Conservation (phyloP, 257 asterid genomes). For the Solanum medicagineum region DNA sequence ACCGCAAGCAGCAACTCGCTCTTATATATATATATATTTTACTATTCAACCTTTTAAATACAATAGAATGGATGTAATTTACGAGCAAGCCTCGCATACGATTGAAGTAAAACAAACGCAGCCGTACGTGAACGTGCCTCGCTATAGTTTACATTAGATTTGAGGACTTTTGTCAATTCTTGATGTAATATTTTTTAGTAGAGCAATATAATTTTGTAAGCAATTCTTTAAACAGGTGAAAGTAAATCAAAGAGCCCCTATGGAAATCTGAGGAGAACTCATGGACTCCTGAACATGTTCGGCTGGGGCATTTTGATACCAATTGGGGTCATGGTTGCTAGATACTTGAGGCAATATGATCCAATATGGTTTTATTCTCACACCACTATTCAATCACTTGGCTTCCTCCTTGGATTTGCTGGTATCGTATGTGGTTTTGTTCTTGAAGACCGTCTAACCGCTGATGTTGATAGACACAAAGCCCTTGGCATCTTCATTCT, state of each 20-base stretch:
- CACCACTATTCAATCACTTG: conserved; percentile 35
- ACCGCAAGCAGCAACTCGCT: no score
- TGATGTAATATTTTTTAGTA: background rate
- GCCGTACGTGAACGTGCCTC: background rate
- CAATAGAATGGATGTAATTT: background rate
- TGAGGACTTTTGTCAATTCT: background rate
- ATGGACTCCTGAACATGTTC: conserved; percentile 67
- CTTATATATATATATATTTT: no score
- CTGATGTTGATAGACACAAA: conserved; percentile 48
- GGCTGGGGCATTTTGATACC: conserved; percentile 81
- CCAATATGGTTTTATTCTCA: conserved; percentile 86
- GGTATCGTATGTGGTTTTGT: conserved; percentile 65
- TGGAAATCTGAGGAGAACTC: conserved; percentile 37
- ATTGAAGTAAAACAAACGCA: background rate
- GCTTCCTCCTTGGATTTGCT: conserved; percentile 45
- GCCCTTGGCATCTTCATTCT: conserved; percentile 58
- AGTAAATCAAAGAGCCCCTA: conserved; percentile 22
- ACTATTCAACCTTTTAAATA: no score
- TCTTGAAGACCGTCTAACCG: conserved; percentile 35
- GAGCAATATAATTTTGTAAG: no score
- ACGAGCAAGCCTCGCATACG: background rate
- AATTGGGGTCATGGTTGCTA: conserved; percentile 67
- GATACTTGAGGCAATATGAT: conserved; percentile 62
- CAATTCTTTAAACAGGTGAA: conserved; percentile 31
- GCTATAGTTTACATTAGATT: background rate